Base-by-base conservation (phyloP, 164 flowering plant genomes). In the Saururus chinensis region DNA sequence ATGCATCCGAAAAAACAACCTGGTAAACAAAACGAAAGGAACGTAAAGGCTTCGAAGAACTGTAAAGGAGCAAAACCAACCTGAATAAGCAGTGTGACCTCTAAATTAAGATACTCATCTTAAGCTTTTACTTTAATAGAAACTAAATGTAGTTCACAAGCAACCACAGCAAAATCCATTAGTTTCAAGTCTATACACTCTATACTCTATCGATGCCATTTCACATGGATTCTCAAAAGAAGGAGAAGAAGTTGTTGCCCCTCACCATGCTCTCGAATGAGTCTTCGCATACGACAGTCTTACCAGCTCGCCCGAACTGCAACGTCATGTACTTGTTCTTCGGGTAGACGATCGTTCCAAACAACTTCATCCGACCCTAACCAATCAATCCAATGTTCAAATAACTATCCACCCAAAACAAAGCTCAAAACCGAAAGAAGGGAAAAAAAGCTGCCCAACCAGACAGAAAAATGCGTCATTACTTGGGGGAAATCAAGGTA, bases 401-500 rank as follows among this genome's bases (percentile, higher is more conserved):
- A 53, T 20, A 22, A 16, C 9, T 23, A 25, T 17, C 59, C 30
- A 17, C 11, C 45, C 48, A 48, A 24, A 1, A 52, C 16, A 40
- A 24, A 40, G 42, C 56, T 30, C 2, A 30, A 30, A 30, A 30
- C 2, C 37, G 4, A 30, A 30, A 6, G 6, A 30, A 6, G 6
- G 4, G 6, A 30, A 30, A 6, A 30, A 30, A 10, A 19, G 16
- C 37, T 37, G 16, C 51, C 23, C 9, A 24, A 14, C 35, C 19
- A 22, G 51, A 16, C 35, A 52, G 21, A 64, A 25, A 51, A 13
- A 16, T 1, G 40, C 22, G 51, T 14, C 0, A 19, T 45, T 48
- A 86, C 98, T 92, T 84, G 92, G 37, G 96, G 97, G 63, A 93
- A 93, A 68, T 90, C 83, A 55, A 93, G 81, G 74, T 89, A 90